Percentiles rank a stretch among this genome's conserved stretches.
Conservation (phyloP, 345 rosid species). For the Capsella bursapastoris region DNA sequence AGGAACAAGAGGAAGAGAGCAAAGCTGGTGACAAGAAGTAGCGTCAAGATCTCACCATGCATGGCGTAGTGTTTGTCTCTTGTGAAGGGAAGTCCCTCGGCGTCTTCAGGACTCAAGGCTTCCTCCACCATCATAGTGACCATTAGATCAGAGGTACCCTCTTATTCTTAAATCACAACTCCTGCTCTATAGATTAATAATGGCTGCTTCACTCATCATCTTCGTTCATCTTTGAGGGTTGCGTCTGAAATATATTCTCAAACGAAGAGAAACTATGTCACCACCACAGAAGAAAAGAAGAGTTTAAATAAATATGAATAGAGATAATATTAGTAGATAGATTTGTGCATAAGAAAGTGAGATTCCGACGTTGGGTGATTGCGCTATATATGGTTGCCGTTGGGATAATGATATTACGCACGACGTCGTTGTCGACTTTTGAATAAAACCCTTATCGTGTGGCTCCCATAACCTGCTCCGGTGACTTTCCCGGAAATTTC, state of each 20-base stretch:
- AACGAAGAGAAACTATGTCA: background rate
- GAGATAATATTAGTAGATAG: background rate
- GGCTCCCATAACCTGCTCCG: conserved; percentile 24
- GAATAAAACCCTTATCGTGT: conserved; percentile 13
- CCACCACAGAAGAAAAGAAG: conserved; percentile 16
- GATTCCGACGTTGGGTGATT: conserved; percentile 26
- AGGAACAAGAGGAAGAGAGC: conserved; percentile 49
- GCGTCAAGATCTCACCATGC: conserved; percentile 54
- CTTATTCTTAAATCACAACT: background rate
- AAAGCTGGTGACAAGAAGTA: conserved; percentile 46
- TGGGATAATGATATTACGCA: background rate
- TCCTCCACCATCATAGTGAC: conserved; percentile 24
- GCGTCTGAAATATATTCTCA: background rate
- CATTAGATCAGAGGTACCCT: conserved; percentile 32
- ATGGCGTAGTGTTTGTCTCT: conserved; percentile 50
- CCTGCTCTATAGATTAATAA: background rate
- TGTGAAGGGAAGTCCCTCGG: conserved; percentile 35
- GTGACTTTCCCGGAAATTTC: conserved; percentile 44
- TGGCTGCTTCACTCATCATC: background rate
- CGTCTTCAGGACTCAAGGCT: conserved; percentile 43
- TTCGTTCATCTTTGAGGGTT: background rate
- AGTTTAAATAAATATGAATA: background rate
- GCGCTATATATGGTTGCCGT: background rate
- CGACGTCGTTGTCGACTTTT: conserved; percentile 32
- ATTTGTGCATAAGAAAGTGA: conserved; percentile 22